Evolutionary conservation across 78 protist species (phyloP).

Genomic region (Bodo saltans): DNA sequence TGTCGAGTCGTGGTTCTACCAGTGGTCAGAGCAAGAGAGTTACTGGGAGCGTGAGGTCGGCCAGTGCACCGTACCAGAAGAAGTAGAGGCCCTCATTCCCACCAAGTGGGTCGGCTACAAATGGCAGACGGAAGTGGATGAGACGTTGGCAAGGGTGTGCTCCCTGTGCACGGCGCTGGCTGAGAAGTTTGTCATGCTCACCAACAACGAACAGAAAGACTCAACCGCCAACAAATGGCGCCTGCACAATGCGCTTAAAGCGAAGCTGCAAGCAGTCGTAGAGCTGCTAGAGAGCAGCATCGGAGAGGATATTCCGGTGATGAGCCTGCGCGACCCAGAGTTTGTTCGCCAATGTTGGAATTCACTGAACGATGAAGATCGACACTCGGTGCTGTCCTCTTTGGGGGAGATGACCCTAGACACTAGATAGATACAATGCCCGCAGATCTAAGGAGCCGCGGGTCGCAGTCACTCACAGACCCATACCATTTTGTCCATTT

Average conservation of each 20-base stretch:
- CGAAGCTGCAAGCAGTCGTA: neutral
- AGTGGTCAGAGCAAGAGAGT: neutral
- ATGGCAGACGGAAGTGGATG: neutral
- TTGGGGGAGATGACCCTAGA: too few species aligned
- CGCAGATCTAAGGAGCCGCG: too few species aligned
- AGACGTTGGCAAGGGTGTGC: neutral
- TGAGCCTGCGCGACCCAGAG: neutral
- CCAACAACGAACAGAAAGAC: neutral
- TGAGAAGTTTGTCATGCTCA: neutral
- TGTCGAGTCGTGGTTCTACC: neutral
- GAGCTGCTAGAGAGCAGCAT: neutral
- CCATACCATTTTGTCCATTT: too few species aligned
- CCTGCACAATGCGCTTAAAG: neutral
- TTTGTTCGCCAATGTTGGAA: neutral
- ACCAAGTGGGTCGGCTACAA: neutral
- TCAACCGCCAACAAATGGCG: neutral
- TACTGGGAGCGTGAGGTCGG: neutral
- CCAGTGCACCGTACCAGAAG: neutral
- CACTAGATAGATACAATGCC: too few species aligned
- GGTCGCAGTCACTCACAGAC: too few species aligned
- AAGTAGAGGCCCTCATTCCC: neutral
- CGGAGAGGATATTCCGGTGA: neutral
- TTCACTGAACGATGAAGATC: neutral
- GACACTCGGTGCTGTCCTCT: neutral
- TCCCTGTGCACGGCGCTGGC: neutral